Percentiles rank a stretch among this genome's conserved stretches.
Conservation (phyloP, 139 green algal genomes). For the Trebouxia sp. region DNA sequence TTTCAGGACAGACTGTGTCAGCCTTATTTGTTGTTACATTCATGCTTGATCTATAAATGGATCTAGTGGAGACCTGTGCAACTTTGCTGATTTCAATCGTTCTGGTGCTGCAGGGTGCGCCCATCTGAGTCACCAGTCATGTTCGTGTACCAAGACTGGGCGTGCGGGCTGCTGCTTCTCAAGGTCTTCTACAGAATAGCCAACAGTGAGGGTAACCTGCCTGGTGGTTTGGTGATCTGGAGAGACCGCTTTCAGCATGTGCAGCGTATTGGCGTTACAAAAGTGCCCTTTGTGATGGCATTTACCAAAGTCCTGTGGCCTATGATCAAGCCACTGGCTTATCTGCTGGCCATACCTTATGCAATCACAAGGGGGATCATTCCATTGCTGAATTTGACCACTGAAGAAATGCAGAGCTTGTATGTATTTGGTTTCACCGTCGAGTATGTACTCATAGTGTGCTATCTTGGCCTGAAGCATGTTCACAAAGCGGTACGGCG, state of each 20-base stretch:
- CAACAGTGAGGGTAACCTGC: slow-evolving; percentile 24
- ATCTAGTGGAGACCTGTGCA: no score
- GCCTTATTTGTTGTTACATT: background rate
- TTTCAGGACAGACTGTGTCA: slow-evolving; percentile 4
- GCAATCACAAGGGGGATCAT: slow-evolving; percentile 32
- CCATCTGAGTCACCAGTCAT: slow-evolving; percentile 42
- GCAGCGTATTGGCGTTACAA: background rate
- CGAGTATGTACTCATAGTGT: background rate
- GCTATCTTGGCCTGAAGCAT: background rate
- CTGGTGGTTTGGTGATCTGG: background rate
- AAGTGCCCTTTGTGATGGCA: background rate
- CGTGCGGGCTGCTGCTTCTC: slow-evolving; percentile 42
- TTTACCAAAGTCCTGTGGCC: slow-evolving; percentile 39
- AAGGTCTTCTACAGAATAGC: slow-evolving; percentile 43
- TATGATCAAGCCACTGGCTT: slow-evolving; percentile 35
- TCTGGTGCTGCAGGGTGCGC: slow-evolving; percentile 29
- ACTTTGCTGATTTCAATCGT: no score
- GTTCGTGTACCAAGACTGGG: slow-evolving; percentile 56
- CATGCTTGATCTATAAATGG: background rate
- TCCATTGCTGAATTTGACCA: slow-evolving; percentile 28
- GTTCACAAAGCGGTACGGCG: background rate
- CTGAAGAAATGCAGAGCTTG: slow-evolving; percentile 2
- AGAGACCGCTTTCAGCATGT: slow-evolving; percentile 29
- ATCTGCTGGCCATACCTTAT: slow-evolving; percentile 42
- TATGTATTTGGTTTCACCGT: background rate